Base-by-base conservation (phyloP, 495 filamentous ascomycete genomes). In the Penicillium malachiteum region DNA sequence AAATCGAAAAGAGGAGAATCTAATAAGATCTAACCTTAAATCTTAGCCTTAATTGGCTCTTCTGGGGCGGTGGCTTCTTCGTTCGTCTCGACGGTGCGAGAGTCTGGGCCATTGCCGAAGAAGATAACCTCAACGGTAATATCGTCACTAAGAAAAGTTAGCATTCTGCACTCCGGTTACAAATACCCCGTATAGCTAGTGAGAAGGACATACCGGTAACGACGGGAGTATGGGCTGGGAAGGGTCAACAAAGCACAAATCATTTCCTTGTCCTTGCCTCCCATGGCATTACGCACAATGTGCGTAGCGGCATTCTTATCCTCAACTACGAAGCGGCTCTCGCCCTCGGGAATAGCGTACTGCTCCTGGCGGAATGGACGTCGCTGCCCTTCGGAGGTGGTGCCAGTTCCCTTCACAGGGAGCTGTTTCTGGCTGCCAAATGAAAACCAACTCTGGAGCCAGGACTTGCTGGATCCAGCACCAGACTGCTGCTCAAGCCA, bases 71-170 rank as follows among this genome's bases (percentile, higher is more conserved):
- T 95, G 3, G 93, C 94, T 64, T 97, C 94, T 60, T 85, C 73
- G 72, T 97, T 97, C 34, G 93, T 68, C 5, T 87, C 79, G 4
- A 98, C 85, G 51, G 87, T 85, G 17, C 91, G 90, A 56, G 78
- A 84, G 54, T 89, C 82, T n/a, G 71, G 62, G 18, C 86, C 83
- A 41, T 96, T 81, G 38, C 94, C 94, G 64, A 98, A 98, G 81
- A 98, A 98, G 67, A 98, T 95, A 40, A 98, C 94, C 73, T 98
- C 92, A 26, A 98, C 95, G 0, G 94, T 98, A 43, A 98, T 77
- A 71, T 98, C 94, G 67, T 98, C 94, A 53, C 90, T 90, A 58
- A 13, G 26, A 18, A 50, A 26, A 12, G 16, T 31, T 51, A 35
- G 48, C 11, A 7, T 16, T 40, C 8, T 8, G 0, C n/a, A 1